Conservation (phyloP, 345 rosid species). For the Lumnitzera littorea region DNA sequence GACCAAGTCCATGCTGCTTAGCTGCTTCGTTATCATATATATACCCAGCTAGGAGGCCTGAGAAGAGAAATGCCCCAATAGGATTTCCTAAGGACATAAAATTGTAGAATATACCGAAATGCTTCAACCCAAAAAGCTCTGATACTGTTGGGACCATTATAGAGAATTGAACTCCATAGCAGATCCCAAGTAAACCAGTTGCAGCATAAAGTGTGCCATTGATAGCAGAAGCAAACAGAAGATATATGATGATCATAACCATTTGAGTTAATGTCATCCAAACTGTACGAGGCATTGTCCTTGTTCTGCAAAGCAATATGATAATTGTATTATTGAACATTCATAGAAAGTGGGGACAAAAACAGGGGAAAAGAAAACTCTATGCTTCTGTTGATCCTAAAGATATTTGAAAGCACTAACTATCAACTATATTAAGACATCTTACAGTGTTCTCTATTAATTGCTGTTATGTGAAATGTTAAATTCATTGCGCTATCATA, state of each 20-base stretch:
- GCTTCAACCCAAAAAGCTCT: constrained; percentile 58
- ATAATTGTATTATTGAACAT: too few relatives aligned
- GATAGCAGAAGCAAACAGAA: constrained; percentile 50
- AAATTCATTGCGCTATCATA: too few relatives aligned
- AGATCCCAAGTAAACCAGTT: constrained; percentile 52
- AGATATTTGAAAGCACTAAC: too few relatives aligned
- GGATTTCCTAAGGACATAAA: constrained; percentile 62
- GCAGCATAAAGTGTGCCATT: constrained; percentile 41
- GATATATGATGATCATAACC: constrained; percentile 43
- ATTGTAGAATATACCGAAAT: constrained; percentile 46
- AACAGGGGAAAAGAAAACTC: too few relatives aligned
- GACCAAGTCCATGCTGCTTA: constrained; percentile 29
- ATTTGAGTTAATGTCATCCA: constrained; percentile 52
- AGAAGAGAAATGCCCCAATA: constrained; percentile 60
- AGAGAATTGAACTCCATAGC: constrained; percentile 59
- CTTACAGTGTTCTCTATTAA: too few relatives aligned
- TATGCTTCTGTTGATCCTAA: too few relatives aligned
- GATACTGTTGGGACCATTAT: constrained; percentile 64
- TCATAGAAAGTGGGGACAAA: too few relatives aligned
- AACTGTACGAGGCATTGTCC: constrained; percentile 43
- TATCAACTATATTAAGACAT: too few relatives aligned
- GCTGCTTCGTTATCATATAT: constrained; percentile 51
- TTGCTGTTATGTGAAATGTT: too few relatives aligned
- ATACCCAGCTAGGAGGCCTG: constrained; percentile 56
- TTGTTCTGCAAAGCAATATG: constrained; percentile 31